Evolutionary conservation across 2,329 filamentous ascomycete genomes (phyloP).

Genomic region (Ceratocystis albifundus): DNA sequence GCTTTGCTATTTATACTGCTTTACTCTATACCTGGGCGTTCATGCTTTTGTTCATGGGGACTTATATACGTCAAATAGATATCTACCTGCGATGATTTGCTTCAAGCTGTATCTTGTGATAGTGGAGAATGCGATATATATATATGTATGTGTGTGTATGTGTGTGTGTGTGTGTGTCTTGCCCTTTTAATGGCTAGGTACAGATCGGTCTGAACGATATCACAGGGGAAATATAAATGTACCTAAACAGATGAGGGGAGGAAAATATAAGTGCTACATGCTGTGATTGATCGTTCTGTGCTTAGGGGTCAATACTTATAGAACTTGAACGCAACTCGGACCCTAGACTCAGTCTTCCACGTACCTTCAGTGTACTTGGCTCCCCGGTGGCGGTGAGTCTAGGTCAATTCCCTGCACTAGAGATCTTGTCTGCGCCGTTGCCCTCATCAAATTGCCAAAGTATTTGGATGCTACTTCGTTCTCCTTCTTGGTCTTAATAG

Average conservation of each 20-base stretch:
- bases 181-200: not conserved
- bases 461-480: conserved; percentile 82
- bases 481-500: conserved; percentile 66
- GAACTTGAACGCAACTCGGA: not conserved
- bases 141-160: not conserved
- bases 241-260: not conserved
- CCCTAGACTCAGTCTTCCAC: not conserved
- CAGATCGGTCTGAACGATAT: not conserved
- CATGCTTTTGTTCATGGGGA: not conserved
- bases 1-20: not conserved
- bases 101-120: too few relatives aligned
- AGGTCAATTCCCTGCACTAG: conserved; percentile 44
- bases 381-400: conserved; percentile 39
- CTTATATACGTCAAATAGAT: conserved; percentile 4
- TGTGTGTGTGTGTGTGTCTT: not conserved
- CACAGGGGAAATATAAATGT: not conserved
- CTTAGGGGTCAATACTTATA: not conserved
- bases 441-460: conserved; percentile 71
- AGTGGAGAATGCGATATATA: not conserved
- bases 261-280: not conserved
- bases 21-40: conserved; percentile 1
- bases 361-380: conserved; percentile 1
- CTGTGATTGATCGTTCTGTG: not conserved
- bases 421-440: conserved; percentile 43
- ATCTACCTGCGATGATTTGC: not conserved